Evolutionary conservation across 2,329 filamentous ascomycete genomes (phyloP), one percentile per base, ranked within the genome.

Genomic region (Davidsoniella virescens): DNA sequence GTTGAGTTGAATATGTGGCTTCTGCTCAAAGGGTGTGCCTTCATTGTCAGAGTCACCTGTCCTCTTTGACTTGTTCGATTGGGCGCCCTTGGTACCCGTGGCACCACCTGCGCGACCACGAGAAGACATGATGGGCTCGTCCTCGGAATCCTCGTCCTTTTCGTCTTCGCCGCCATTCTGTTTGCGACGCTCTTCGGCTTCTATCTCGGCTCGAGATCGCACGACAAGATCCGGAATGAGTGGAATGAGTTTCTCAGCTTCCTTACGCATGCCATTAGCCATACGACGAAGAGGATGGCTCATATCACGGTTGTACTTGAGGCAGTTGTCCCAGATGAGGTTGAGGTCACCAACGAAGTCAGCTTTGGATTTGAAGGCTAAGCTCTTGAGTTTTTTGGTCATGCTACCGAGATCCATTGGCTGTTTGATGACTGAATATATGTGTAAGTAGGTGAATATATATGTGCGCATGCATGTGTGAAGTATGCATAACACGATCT

Each of bases 341-440:
- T 93, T 90, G 8, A 98, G 72, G 62, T 98, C 92, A 29, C 84
- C 76, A 23, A 96, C 87, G 57, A 98, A 98, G 20, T 98, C 92
- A 54, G 84, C 78, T 67, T 98, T 98, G 44, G 84, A 88, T 62
- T 86, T 88, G 66, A 86, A 92, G 37, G 74, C 73, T 36, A 87
- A 66, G 8, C 75, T 73, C 62, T 90, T 90, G 50, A 98, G 77
- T 68, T 96, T 98, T 69, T 98, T 98, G 55, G 93, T 94, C 87
- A 98, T 96, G 44, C 81, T 82, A 37, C 92, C 92, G 52, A 98
- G 79, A 63, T 98, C 92, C 92, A 98, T 98, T 2, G 92, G 92
- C 44, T 88, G 83, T 66, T 93, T 95, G 66, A 96, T 95, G 56
- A 86, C 82, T 87, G 61, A 5, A 33, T 5, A 33, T 33, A 33